Base-by-base conservation (phyloP, 2,329 filamentous ascomycete genomes). In the Cladophialophora chaetospira region DNA sequence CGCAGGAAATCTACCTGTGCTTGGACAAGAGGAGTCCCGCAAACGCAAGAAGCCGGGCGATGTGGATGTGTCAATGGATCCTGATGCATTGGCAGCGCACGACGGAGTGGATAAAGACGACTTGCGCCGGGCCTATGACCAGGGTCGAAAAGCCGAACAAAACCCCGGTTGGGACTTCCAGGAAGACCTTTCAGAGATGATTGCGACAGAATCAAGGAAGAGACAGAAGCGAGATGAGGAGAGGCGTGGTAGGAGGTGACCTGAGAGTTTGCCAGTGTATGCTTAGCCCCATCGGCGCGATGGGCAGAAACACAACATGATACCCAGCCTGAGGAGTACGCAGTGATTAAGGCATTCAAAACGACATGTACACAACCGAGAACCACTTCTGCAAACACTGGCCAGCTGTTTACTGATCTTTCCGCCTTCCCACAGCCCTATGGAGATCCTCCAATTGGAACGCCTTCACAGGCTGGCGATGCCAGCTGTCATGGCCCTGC, bases 31-130 rank as follows among this genome's bases (percentile, higher is more conserved):
- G 57, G 85, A 91, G 54, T 36, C 72, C 52, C 78, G 89, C 67
- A 94, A 95, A 77, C 84, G 91, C 68, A 99, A 97, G 84, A 96
- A 97, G 82, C 92, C 89, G 3, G 94, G 93, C 36, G 94, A 99
- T 71, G 83, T 99, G 21, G 94, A 99, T 65, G 88, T 97, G 25
- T 90, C 91, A 21, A 85, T 99, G 62, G 91, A 97, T 67, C 84
- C 90, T 4, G 93, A 97, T 69, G 82, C 88, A 33, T 73, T 99
- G 58, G 84, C 84, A 63, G 80, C 83, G 36, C 82, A 87, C 59
- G 90, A 91, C 65, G 88, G 87, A 42, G 81, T 97, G 67, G 88
- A 83, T 73, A 96, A 93, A 72, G 92, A 96, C 23, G 89, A 92
- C 66, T 72, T 99, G 67, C 83, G 82, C 71, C 85, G 82, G 68